A percentile compares a stretch with the other conserved stretches of the same genome.
These are phyloP conservation scores for Epichloe sibirici DNA, from an alignment of 2,329 filamentous ascomycete species.

Conservation along the genomic window DNA sequence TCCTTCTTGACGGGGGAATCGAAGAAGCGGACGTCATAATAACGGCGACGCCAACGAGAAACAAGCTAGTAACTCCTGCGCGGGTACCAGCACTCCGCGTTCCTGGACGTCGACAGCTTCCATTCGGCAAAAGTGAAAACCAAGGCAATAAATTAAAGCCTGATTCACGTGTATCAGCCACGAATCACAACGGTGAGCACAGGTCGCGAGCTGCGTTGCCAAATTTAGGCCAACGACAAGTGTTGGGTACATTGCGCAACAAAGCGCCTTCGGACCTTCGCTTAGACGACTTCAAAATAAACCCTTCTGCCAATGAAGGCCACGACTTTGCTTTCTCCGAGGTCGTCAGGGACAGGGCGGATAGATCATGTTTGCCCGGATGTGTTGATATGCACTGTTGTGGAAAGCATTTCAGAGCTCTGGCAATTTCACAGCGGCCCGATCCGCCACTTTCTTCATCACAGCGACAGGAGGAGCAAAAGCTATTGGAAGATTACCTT, in stretches of 20 bases:
- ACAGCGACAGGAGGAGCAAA: conserved; percentile 30
- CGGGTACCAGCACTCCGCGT: conserved; percentile 15
- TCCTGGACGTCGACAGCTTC: conserved; percentile 29
- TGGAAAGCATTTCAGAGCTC: conserved; percentile 54
- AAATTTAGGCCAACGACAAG: background rate
- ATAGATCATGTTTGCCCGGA: conserved; percentile 58
- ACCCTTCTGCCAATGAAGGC: conserved; percentile 59
- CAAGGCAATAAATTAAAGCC: conserved; percentile 6
- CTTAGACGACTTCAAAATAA: conserved; percentile 70
- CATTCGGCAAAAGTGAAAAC: conserved; percentile 21
- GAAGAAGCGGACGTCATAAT: background rate
- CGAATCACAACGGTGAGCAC: background rate
- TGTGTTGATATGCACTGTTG: conserved; percentile 70
- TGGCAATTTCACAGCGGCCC: conserved; percentile 43
- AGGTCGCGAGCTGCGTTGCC: background rate
- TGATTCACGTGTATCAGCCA: background rate
- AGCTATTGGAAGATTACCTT: conserved; percentile 42
- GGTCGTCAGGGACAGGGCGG: conserved; percentile 57
- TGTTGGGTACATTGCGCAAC: conserved; percentile 35
- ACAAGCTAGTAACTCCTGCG: background rate
- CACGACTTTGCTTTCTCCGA: conserved; percentile 62
- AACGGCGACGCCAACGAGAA: background rate
- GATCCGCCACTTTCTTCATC: conserved; percentile 22
- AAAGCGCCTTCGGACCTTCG: conserved; percentile 45
- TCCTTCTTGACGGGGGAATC: conserved; percentile 19